Conservation (phyloP, 495 filamentous ascomycete genomes). For the Penicillium cosmopolitanum region DNA sequence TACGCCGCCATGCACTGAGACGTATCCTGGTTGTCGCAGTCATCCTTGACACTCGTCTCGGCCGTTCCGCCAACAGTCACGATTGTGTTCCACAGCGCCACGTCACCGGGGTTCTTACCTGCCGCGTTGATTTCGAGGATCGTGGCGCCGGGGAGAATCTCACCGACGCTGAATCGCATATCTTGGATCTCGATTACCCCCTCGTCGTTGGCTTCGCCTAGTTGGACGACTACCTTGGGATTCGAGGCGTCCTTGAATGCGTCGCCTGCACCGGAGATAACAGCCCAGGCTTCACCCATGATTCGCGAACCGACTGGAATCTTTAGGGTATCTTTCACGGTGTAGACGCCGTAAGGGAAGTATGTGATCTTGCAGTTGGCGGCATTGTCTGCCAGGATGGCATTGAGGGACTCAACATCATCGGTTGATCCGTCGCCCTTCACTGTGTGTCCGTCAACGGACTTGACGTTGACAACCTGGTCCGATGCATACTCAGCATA, state of each 20-base stretch:
- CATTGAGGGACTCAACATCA: constrained; percentile 41
- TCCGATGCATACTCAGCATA: constrained; percentile 48
- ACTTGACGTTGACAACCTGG: constrained; percentile 27
- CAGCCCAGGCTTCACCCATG: constrained; percentile 51
- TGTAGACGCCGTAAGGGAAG: constrained; percentile 61
- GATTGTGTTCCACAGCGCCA: constrained; percentile 60
- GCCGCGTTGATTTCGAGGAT: constrained; percentile 68
- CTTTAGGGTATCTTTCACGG: constrained; percentile 53
- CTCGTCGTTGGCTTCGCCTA: constrained; percentile 53
- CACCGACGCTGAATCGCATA: constrained; percentile 55
- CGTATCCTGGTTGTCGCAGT: constrained; percentile 43
- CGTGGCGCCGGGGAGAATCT: constrained; percentile 75
- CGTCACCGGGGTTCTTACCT: constrained; percentile 54
- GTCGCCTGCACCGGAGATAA: constrained; percentile 46
- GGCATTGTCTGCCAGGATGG: constrained; percentile 43
- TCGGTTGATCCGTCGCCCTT: constrained; percentile 25
- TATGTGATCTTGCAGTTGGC: constrained; percentile 43
- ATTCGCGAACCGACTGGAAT: constrained; percentile 53
- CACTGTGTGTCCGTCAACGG: constrained; percentile 15
- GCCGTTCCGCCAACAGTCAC: constrained; percentile 56
- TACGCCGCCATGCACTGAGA: constrained; percentile 46
- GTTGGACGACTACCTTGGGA: constrained; percentile 56
- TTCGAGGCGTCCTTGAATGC: constrained; percentile 51
- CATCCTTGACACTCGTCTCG: constrained; percentile 35
- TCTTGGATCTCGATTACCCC: constrained; percentile 59